Evolutionary conservation across 805 yeast species (phyloP), one percentile per base, ranked within the genome.

Genomic region (Tetrapisispora nanseiensis): DNA sequence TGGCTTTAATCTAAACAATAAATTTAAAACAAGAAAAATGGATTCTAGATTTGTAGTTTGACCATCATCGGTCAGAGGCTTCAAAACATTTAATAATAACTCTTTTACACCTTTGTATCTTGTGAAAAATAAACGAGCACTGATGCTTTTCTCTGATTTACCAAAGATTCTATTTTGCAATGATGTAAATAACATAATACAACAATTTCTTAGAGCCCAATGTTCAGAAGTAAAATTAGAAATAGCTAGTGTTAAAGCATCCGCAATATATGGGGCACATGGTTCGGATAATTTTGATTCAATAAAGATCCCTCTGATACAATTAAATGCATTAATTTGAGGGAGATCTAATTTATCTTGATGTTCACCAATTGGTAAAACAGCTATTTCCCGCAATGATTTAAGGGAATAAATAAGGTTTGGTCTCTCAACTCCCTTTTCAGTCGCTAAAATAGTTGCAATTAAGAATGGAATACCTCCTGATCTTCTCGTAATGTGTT

Each of bases 121-220:
- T 2, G 80, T 66, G 57, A 90, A 90, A 55, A 90, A 89, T 11
- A 79, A 63, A 38, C 82, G 68, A 0, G 92, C 81, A 21, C 80
- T 70, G 45, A 68, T 46, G 41, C 56, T 59, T 46, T 69, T 68
- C 13, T 64, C 63, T 29, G 50, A 42, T 57, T 72, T 74, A 1
- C 94, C 94, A 62, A 90, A 89, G 5, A 92, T 55, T 46, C 90
- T 71, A 45, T 80, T 82, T 53, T 86, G 92, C 33, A 90, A 62
- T 0, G 95, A 79, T 1, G 95, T 80, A 58, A 87, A 90, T 32
- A 90, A 68, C 97, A 90, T 92, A 16, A 89, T 82, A 0, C 95
- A 86, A 60, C 97, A 86, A 57, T 90, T 90, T 55, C 95, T 71
- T 22, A 90, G 72, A 0, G 95, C 78, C 97, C 97, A 90, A 20